Conservation (phyloP, 2,329 filamentous ascomycete genomes). For the Exophiala sideris region DNA sequence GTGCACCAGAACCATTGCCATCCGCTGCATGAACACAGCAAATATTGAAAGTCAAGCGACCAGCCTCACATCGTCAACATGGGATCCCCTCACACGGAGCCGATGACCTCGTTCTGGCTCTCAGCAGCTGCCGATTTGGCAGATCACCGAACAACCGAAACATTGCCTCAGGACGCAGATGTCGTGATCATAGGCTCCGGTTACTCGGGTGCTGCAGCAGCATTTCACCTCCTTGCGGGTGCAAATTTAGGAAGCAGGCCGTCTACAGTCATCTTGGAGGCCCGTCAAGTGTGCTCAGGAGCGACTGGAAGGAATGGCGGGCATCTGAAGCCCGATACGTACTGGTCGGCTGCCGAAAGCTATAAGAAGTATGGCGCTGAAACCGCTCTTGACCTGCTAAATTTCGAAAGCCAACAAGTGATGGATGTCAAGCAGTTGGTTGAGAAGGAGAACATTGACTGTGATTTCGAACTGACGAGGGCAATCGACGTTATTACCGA, state of each 20-base stretch:
- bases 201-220: constrained; percentile 44
- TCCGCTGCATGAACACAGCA: no score
- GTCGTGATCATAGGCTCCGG: constrained; percentile 50
- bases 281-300: constrained; percentile 42
- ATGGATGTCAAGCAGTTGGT: constrained; percentile 38
- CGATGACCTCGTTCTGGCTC: constrained; percentile 23
- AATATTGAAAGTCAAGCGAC: no score
- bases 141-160: constrained; percentile 20
- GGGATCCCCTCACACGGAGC: constrained; percentile 11
- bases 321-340: constrained; percentile 43
- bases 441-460: constrained; percentile 42
- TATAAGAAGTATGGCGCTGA: constrained; percentile 35
- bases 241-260: constrained; percentile 23
- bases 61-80: not conserved
- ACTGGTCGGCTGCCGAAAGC: constrained; percentile 35
- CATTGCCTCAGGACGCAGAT: constrained; percentile 41
- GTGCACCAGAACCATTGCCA: no score
- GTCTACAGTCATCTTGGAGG: constrained; percentile 41
- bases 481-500: constrained; percentile 40
- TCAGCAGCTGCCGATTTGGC: constrained; percentile 9
- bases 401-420: constrained; percentile 43
- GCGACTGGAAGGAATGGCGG: constrained; percentile 47
- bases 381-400: constrained; percentile 37
- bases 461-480: constrained; percentile 41
- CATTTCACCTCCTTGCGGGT: constrained; percentile 41